Percentiles rank a stretch among this genome's conserved stretches.
These are phyloP conservation scores for Craterostigma plantagineum DNA, from an alignment of 257 asterid species.

Conservation along the genomic window DNA sequence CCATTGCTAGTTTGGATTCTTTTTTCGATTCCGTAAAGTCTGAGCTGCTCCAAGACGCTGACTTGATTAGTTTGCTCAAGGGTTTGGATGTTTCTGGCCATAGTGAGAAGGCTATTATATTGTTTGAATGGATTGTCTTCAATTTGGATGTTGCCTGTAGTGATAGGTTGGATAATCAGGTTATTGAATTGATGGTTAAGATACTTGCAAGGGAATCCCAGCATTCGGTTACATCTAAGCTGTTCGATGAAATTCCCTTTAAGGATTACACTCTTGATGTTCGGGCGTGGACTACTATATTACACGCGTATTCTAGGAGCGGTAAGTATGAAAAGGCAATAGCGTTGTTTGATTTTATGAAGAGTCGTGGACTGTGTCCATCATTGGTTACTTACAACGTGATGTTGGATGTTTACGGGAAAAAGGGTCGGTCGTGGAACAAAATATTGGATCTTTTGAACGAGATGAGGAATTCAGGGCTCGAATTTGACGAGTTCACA, in stretches of 20 bases:
- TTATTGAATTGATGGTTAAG: slow-evolving; percentile 62
- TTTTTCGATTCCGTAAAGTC: slow-evolving; percentile 45
- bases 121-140: slow-evolving; percentile 80
- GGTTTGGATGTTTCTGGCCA: slow-evolving; percentile 53
- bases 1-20: slow-evolving; percentile 27
- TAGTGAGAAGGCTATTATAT: slow-evolving; percentile 49
- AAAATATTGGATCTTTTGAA: slow-evolving; percentile 50
- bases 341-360: slow-evolving; percentile 47
- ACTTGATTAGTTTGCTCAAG: slow-evolving; percentile 59
- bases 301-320: slow-evolving; percentile 71
- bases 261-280: slow-evolving; percentile 48
- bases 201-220: slow-evolving; percentile 88
- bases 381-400: slow-evolving; percentile 82
- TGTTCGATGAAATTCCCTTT: slow-evolving; percentile 62
- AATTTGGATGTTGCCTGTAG: slow-evolving; percentile 22
- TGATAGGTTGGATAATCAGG: slow-evolving; percentile 50
- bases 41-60: slow-evolving; percentile 39
- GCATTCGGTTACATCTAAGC: slow-evolving; percentile 43
- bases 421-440: slow-evolving; percentile 71
- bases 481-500: slow-evolving; percentile 77
- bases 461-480: slow-evolving; percentile 60
- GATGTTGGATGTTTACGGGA: slow-evolving; percentile 86
- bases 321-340: slow-evolving; percentile 76
- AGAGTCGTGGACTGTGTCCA: slow-evolving; percentile 36
- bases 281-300: slow-evolving; percentile 69